These are phyloP conservation scores for Colletotrichum noveboracense DNA, from an alignment of 2,329 filamentous ascomycete species.

Conservation along the genomic window DNA sequence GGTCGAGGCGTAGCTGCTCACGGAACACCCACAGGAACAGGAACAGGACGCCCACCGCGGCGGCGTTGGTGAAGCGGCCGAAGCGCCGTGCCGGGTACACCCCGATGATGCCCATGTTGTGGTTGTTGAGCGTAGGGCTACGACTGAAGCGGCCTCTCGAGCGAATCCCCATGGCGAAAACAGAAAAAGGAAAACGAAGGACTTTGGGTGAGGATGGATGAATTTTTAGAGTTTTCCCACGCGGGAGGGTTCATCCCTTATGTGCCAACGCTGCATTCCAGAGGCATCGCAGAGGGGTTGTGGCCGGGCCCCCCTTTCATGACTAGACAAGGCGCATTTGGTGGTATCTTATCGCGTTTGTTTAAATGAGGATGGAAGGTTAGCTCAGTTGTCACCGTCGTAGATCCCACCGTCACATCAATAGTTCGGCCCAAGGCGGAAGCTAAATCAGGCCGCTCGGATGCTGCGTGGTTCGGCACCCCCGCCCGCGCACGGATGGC, in stretches of 20 bases:
- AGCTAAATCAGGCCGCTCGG: not conserved
- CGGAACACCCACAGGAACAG: not conserved
- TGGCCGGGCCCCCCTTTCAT: not conserved
- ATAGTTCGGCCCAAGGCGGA: not conserved
- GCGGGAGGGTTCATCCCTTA: not conserved
- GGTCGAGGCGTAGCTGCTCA: not conserved
- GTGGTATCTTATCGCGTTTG: not conserved
- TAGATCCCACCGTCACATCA: not conserved
- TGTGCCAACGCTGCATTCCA: not conserved
- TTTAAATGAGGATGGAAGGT: not conserved
- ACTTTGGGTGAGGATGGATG: rapidly evolving
- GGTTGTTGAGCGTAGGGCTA: not conserved
- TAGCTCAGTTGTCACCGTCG: not conserved
- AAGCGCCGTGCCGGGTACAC: not conserved
- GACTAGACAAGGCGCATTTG: not conserved
- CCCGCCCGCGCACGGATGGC: not conserved
- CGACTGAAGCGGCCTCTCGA: not conserved
- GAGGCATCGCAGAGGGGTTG: not conserved
- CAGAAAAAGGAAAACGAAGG: not conserved
- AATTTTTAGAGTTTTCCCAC: not conserved
- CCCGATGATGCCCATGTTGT: not conserved
- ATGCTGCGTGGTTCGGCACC: not conserved
- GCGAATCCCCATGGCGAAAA: not conserved
- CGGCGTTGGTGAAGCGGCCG: not conserved
- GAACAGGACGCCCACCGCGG: not conserved